Evolutionary conservation across 768 basidiomycete species (phyloP), one percentile per base, ranked within the genome.

Genomic region (Hortiboletus campestris): DNA sequence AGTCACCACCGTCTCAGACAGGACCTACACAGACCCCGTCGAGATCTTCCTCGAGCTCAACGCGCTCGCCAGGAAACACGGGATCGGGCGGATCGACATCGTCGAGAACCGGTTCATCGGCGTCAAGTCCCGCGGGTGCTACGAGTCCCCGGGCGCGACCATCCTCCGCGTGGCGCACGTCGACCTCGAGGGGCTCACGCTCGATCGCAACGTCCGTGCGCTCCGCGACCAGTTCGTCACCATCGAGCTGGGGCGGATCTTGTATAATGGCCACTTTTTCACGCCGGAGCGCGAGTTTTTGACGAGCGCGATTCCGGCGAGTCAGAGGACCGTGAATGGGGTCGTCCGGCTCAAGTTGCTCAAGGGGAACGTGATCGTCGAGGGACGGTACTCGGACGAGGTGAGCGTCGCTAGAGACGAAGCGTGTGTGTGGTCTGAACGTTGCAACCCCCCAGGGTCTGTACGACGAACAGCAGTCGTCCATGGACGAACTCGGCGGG

Each of bases 41-140:
- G 94, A 97, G 10, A 88, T 99, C 68, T 98, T 98, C 86, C 74
- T 89, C 61, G 81, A 80, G 6, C 84, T 99, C 67, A 99, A 99
- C 77, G 78, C 89, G 1, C 85, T 98, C 57, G 97, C 89, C 35
- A 82, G 96, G 61, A 92, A 91, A 70, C 96, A 99, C 74, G 97
- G 95, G 62, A 83, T 99, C 60, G 96, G 97, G 29, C 85, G 97
- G 56, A 90, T 98, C 75, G 97, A 99, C 72, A 98, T 99, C 66
- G 97, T 99, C 68, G 96, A 99, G 79, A 99, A 99, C 80, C 84
- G 97, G 51, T 99, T 97, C 79, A 98, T 98, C 71, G 97, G 97
- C 53, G 97, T 99, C 70, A 99, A 98, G 75, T 94, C 91, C 46
- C 91, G 97, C 32, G 97, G 97, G n/a, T 99, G 97, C 78, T 99